Evolutionary conservation across 192 early-diverging fungal genomes (phyloP).

Genomic region (Coemansia javaensis): DNA sequence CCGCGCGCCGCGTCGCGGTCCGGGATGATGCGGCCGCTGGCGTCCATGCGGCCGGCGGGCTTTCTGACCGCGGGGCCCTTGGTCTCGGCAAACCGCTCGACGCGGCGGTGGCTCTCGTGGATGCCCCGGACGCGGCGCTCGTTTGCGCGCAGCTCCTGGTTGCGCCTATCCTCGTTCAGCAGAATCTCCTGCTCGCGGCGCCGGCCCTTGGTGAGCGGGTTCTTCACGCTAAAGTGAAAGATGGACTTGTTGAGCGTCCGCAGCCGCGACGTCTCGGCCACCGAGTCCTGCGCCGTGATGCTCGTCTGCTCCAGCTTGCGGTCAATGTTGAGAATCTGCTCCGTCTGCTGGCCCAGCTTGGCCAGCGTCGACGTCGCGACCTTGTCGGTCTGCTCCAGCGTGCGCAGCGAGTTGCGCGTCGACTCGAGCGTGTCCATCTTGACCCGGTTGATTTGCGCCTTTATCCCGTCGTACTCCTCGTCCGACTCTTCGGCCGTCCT

Average conservation of each 20-base stretch:
- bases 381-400: conserved; percentile 58
- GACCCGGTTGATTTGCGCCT: conserved; percentile 56
- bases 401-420: conserved; percentile 60
- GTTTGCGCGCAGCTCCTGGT: conserved; percentile 18
- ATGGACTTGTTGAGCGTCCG: conserved; percentile 67
- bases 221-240: conserved; percentile 63
- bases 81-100: conserved; percentile 46
- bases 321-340: conserved; percentile 52
- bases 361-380: conserved; percentile 58
- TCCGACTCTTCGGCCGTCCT: too few species aligned
- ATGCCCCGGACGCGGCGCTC: conserved; percentile 55
- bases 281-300: conserved; percentile 31
- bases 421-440: conserved; percentile 66
- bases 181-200: conserved; percentile 57
- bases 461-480: conserved; percentile 63
- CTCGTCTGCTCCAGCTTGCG: conserved; percentile 59
- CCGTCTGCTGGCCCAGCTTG: conserved; percentile 61
- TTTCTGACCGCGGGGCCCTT: conserved; percentile 8
- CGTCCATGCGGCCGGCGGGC: conserved; percentile 32
- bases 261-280: conserved; percentile 32
- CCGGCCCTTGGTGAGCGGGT: conserved; percentile 63
- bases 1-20: conserved; percentile 15
- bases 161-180: conserved; percentile 46
- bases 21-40: conserved; percentile 47
- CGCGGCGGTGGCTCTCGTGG: conserved; percentile 56